Base-by-base conservation (phyloP, 2,329 filamentous ascomycete genomes). In the Xylariaceae sp. region DNA sequence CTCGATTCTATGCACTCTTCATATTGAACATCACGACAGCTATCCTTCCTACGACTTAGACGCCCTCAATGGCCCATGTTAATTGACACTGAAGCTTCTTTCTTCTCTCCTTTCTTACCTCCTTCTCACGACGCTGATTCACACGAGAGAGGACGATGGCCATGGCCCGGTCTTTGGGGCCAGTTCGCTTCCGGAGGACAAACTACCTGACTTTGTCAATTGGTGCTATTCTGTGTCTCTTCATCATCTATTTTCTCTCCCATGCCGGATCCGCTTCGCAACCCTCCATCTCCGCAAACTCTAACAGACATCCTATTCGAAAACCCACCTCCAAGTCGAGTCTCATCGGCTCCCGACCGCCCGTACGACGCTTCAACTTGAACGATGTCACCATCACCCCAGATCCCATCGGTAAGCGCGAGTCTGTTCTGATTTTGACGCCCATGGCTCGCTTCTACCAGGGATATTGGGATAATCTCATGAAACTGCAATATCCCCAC, bases 371-470 rank as follows among this genome's bases (percentile, higher is more conserved):
- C 73, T 98, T 97, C 79, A 87, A 96, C 73, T 88, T 99, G 76
- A 98, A 98, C 81, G 93, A 93, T 75, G 85, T 98, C 65, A 97
- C 93, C 43, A 90, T 90, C 55, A 89, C 93, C 19, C 73, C 81
- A 49, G 83, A 89, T 62, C 91, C 95, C 1, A 79, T 91, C 48
- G 84, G 81, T 60, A 95, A 96, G 71, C 80, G 85, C 63, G 95
- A 99, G 78, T 89, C 88, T 49, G 82, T 99, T 57, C 86, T 99
- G 52, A 90, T 99, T 70, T 83, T 99, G 58, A 97, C 95, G 1
- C 95, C 95, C 9, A 87, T 99, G 76, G 89, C 91, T 29, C 86
- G 90, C 60, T 99, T 98, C 81, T 98, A 97, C 75, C 88, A 90
- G 67, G 87, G 84, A 65, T 99, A 98, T 79, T 99, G 95, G 93